Evolutionary conservation across 225 moss, liverwort and hornwort species (phyloP).

Genomic region (Physcomitrellopsis africana): DNA sequence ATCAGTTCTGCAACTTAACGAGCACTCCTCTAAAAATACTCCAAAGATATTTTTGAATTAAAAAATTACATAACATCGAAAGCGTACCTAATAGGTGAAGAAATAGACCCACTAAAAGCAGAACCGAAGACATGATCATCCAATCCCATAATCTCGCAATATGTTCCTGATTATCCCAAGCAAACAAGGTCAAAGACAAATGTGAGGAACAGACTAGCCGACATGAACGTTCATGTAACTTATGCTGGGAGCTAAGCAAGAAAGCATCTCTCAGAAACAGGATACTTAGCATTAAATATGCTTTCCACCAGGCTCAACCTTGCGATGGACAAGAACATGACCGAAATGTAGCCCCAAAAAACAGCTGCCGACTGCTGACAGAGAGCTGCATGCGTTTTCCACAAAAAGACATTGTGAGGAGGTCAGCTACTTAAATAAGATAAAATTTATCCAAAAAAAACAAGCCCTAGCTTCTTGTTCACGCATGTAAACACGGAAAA

Average conservation of each 20-base stretch:
- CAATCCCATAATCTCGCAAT: constrained; percentile 57
- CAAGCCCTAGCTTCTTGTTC: not conserved
- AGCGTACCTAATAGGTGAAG: constrained; percentile 51
- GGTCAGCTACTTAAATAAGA: not conserved
- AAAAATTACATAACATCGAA: not conserved
- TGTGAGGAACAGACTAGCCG: not conserved
- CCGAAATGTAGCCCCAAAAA: constrained; percentile 71
- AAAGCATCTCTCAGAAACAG: not conserved
- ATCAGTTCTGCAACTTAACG: constrained; percentile 1
- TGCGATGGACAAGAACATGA: constrained; percentile 65
- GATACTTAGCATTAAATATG: constrained; percentile 6
- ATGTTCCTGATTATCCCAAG: constrained; percentile 52
- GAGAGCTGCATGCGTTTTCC: constrained; percentile 50
- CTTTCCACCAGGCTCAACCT: constrained; percentile 47
- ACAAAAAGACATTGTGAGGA: constrained; percentile 6
- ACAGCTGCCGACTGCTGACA: constrained; percentile 61
- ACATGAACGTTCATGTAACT: not conserved
- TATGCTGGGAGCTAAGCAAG: not conserved
- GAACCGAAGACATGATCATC: constrained; percentile 36
- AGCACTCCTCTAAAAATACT: not conserved
- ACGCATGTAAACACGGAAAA: not conserved
- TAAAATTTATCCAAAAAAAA: constrained; percentile 1
- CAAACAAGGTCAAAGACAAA: constrained; percentile 13
- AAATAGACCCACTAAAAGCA: constrained; percentile 44
- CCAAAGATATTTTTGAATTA: not conserved